phyloP scores from a whole-genome alignment of 1,139 yeast genomes.

The Yamadazyma pseudoaaseri region DNA sequence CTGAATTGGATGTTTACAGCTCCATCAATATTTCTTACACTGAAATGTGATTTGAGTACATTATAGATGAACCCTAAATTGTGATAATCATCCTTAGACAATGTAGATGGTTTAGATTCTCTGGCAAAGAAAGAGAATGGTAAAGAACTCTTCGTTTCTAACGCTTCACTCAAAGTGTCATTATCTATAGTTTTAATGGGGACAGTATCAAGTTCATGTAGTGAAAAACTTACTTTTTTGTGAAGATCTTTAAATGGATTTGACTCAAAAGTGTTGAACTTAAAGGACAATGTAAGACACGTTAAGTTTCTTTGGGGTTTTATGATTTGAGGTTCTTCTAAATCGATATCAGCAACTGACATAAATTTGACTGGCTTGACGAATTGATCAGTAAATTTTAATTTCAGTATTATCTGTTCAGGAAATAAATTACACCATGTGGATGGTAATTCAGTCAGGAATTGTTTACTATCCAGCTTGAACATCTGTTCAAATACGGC shows the following conservation, averaged over 20 bases:
- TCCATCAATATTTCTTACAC: slow-evolving; percentile 31
- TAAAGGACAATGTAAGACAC: slow-evolving; percentile 38
- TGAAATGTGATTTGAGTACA: slow-evolving; percentile 32
- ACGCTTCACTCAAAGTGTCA: slow-evolving; percentile 24
- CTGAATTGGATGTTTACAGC: slow-evolving; percentile 18
- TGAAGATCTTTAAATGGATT: slow-evolving; percentile 31
- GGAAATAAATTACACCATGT: slow-evolving; percentile 4
- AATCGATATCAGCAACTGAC: slow-evolving; percentile 11
- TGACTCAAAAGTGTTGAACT: slow-evolving; percentile 31
- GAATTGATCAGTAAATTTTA: slow-evolving; percentile 7
- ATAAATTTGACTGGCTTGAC: slow-evolving; percentile 4
- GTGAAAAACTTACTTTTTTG: slow-evolving; percentile 24
- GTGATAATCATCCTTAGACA: slow-evolving; percentile 27
- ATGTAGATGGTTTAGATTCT: slow-evolving; percentile 4
- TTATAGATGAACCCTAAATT: slow-evolving; percentile 33
- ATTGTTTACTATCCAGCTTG: slow-evolving; percentile 8
- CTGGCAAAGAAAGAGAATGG: slow-evolving; percentile 29
- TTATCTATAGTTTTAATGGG: slow-evolving; percentile 19
- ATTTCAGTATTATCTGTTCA: slow-evolving; percentile 1
- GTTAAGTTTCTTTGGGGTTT: slow-evolving; percentile 12
- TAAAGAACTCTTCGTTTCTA: slow-evolving; percentile 25
- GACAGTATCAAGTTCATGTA: slow-evolving; percentile 26
- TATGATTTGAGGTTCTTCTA: slow-evolving; percentile 1
- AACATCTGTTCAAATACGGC: slow-evolving; percentile 20
- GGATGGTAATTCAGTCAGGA: slow-evolving; percentile 1